Percentiles rank a stretch among this genome's conserved stretches.
Conservation (phyloP, 441 rosid genomes). For the Populus hybrid region DNA sequence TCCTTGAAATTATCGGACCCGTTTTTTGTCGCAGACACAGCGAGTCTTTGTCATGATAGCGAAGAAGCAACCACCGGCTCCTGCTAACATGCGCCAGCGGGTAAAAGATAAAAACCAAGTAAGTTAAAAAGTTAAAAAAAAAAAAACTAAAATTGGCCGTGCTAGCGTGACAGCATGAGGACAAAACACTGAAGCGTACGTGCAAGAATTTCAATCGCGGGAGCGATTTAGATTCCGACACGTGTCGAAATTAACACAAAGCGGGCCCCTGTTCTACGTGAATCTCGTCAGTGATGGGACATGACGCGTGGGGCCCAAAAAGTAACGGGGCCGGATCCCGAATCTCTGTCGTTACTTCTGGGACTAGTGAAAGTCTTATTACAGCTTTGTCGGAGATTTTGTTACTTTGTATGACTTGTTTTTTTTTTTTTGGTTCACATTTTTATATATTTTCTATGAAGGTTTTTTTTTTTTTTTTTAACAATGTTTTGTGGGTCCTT, state of each 20-base stretch:
- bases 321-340: conserved; percentile 17
- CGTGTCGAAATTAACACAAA: background rate
- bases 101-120: background rate
- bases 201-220: background rate
- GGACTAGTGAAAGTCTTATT: background rate
- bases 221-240: background rate
- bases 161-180: conserved; percentile 28
- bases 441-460: background rate
- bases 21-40: background rate
- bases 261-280: conserved; percentile 5
- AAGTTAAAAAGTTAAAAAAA: background rate
- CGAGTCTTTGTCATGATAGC: background rate
- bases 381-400: conserved; percentile 6
- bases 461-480: background rate
- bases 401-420: background rate
- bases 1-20: conserved; percentile 21
- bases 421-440: background rate
- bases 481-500: background rate
- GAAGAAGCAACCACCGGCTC: background rate
- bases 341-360: conserved; percentile 41
- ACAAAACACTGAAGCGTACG: conserved; percentile 13
- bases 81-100: background rate
- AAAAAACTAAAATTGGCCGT: conserved; percentile 7
- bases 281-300: conserved; percentile 22
- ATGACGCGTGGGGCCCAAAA: conserved; percentile 15